A percentile compares a stretch with the other conserved stretches of the same genome.
phyloP scores from a whole-genome alignment of 805 yeast species.

The Blastobotrys peoriensis region DNA sequence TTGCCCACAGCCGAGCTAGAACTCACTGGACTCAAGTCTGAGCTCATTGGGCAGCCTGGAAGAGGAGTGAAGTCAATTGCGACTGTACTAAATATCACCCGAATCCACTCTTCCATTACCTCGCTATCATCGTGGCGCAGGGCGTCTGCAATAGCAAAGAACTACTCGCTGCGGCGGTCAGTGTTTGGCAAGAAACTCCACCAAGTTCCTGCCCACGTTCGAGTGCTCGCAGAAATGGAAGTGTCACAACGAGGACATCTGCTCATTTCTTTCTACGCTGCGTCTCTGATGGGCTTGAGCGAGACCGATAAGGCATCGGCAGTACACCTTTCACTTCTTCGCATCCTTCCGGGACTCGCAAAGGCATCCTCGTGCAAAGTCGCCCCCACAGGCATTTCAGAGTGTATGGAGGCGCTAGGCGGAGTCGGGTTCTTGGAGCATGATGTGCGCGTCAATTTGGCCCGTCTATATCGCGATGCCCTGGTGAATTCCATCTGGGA shows the following conservation, averaged over 20 bases:
- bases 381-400: constrained; percentile 25
- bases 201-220: constrained; percentile 23
- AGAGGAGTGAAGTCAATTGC: constrained; percentile 27
- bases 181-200: constrained; percentile 24
- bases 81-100: constrained; percentile 26
- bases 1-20: constrained; percentile 30
- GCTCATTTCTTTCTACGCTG: constrained; percentile 22
- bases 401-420: constrained; percentile 31
- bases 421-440: constrained; percentile 30
- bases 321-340: constrained; percentile 18
- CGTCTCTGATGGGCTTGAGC: constrained; percentile 22
- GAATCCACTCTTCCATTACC: constrained; percentile 23
- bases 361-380: constrained; percentile 25
- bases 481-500: constrained; percentile 31
- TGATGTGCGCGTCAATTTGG: constrained; percentile 27
- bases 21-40: constrained; percentile 20
- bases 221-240: constrained; percentile 24
- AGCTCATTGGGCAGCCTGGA: constrained; percentile 19
- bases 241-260: constrained; percentile 19
- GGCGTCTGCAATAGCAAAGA: constrained; percentile 21
- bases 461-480: constrained; percentile 24
- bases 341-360: constrained; percentile 26
- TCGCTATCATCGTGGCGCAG: constrained; percentile 23
- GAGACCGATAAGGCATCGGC: constrained; percentile 15
- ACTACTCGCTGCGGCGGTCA: constrained; percentile 23